A percentile compares a stretch with the other conserved stretches of the same genome.
phyloP scores from a whole-genome alignment of 2,329 filamentous ascomycete genomes.

The Fusarium paranaense region DNA sequence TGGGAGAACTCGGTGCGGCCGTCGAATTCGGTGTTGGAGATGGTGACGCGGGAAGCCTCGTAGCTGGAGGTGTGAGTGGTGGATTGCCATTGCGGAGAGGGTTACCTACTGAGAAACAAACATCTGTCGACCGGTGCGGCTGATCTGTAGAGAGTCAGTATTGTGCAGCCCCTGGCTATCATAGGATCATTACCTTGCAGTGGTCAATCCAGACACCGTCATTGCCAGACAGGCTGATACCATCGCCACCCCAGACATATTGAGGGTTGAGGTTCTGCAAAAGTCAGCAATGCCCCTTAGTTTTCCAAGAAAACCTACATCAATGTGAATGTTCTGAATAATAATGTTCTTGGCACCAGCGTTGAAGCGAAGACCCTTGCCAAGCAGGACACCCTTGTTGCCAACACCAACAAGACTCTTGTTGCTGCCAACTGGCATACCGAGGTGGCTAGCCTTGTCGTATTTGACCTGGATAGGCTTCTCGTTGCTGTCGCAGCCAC shows the following conservation, averaged over 20 bases:
- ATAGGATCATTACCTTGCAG: constrained; percentile 43
- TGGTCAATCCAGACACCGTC: constrained; percentile 53
- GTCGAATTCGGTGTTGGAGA: constrained; percentile 59
- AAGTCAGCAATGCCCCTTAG: not conserved
- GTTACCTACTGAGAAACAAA: constrained; percentile 38
- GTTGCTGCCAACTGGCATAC: constrained; percentile 50
- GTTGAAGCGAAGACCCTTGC: constrained; percentile 52
- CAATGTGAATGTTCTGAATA: constrained; percentile 52
- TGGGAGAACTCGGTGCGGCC: constrained; percentile 55
- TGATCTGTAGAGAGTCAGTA: not conserved
- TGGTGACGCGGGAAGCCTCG: constrained; percentile 50
- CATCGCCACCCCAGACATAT: constrained; percentile 54
- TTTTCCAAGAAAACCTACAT: not conserved
- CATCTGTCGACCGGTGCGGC: constrained; percentile 54
- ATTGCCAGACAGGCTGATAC: constrained; percentile 47
- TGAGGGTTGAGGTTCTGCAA: constrained; percentile 46
- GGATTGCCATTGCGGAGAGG: not conserved
- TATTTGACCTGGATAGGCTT: constrained; percentile 39
- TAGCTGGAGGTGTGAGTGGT: not conserved
- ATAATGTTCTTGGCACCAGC: constrained; percentile 49
- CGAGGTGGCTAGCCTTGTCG: constrained; percentile 44
- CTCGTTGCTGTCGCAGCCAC: constrained; percentile 27
- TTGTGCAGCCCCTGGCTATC: not conserved
- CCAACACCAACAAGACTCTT: constrained; percentile 56
- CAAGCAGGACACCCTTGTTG: constrained; percentile 51